phyloP scores from a whole-genome alignment of 75 land plant species.

The Sequoia sempervirens region DNA sequence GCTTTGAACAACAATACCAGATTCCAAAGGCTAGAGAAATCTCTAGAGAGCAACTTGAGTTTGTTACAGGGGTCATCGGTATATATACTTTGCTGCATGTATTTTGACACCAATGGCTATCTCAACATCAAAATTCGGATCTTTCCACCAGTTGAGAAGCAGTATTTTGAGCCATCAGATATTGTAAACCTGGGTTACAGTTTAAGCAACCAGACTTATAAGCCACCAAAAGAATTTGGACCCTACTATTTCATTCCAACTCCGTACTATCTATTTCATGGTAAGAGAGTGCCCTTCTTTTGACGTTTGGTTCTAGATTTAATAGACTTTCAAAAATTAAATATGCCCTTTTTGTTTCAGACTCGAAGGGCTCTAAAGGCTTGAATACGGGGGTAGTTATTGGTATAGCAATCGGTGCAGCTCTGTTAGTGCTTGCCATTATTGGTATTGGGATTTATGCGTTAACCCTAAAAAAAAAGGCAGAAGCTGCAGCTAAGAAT shows the following conservation, averaged over 20 bases:
- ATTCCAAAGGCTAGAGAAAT: conserved; percentile 13
- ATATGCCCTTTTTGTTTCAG: too few relatives aligned
- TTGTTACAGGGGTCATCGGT: conserved; percentile 34
- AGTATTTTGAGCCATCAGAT: conserved; percentile 19
- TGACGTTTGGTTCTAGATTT: background rate
- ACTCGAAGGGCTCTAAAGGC: background rate
- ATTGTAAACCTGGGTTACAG: conserved; percentile 17
- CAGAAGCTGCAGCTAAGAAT: conserved; percentile 23
- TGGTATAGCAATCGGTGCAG: conserved; percentile 53
- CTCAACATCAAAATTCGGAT: conserved; percentile 25
- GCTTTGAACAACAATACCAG: conserved; percentile 19
- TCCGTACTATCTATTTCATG: conserved; percentile 9
- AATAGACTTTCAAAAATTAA: too few relatives aligned
- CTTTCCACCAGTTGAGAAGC: conserved; percentile 32
- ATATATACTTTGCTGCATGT: conserved; percentile 21
- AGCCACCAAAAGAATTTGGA: conserved; percentile 30
- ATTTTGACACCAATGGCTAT: conserved; percentile 7
- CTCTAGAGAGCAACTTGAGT: background rate
- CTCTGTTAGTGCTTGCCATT: conserved; percentile 27
- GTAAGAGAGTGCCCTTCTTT: conserved; percentile 7
- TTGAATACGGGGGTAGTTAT: conserved; percentile 30
- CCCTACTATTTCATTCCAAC: conserved; percentile 27
- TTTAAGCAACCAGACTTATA: conserved; percentile 33
- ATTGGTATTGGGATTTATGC: conserved; percentile 44
- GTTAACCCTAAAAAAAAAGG: conserved; percentile 41